These are phyloP conservation scores for Pezicula carpinea DNA, from an alignment of 2,329 filamentous ascomycete species.

Conservation along the genomic window DNA sequence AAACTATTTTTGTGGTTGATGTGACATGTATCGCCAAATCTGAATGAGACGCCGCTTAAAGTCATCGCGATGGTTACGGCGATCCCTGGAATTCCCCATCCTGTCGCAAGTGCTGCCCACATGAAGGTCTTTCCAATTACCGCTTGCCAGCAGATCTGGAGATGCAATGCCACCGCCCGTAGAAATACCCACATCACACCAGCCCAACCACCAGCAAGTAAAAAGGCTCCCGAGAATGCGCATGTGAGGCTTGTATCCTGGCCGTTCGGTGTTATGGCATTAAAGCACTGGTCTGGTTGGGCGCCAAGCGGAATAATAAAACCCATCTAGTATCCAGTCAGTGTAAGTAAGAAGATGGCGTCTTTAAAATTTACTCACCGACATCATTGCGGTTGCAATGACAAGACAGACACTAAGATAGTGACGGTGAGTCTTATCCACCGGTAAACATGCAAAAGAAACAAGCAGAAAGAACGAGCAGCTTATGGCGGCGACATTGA, in stretches of 20 bases:
- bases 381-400: constrained; percentile 70
- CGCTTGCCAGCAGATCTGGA: constrained; percentile 97
- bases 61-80: constrained; percentile 73
- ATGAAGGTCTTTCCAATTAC: constrained; percentile 87
- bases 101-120: constrained; percentile 72
- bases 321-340: constrained; percentile 56
- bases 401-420: constrained; percentile 89
- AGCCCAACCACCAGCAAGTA: constrained; percentile 81
- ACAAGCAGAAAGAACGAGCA: constrained; percentile 71
- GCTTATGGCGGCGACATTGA: constrained; percentile 70
- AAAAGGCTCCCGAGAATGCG: constrained; percentile 80
- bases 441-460: constrained; percentile 75
- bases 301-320: constrained; percentile 85
- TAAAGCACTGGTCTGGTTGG: constrained; percentile 76
- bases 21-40: constrained; percentile 86
- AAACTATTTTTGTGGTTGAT: constrained; percentile 86
- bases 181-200: constrained; percentile 89
- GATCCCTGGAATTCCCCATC: constrained; percentile 78
- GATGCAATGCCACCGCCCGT: constrained; percentile 83
- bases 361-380: constrained; percentile 50
- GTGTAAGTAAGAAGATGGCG: constrained; percentile 4
- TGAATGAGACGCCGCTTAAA: constrained; percentile 88
- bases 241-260: constrained; percentile 81
- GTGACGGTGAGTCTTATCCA: constrained; percentile 86
- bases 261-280: constrained; percentile 87